Conservation (phyloP, 2,329 filamentous ascomycete genomes). For the Xylariomycetidae sp. region DNA sequence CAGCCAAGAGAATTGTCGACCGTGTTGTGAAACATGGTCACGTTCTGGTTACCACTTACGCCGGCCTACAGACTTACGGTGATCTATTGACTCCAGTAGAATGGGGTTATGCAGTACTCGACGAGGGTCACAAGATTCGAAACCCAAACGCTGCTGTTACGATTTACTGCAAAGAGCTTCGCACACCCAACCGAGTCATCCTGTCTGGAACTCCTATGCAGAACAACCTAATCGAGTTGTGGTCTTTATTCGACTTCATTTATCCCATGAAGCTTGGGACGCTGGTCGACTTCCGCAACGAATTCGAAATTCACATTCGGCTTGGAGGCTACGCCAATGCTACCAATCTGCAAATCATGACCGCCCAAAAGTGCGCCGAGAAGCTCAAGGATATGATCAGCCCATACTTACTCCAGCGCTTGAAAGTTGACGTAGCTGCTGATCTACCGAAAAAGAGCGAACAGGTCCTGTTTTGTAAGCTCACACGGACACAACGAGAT, state of each 20-base stretch:
- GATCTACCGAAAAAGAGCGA: conserved; percentile 95
- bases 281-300: conserved; percentile 79
- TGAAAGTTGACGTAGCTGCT: conserved; percentile 89
- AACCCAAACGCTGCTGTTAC: conserved; percentile 95
- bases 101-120: conserved; percentile 91
- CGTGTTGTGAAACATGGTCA: conserved; percentile 80
- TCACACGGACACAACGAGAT: conserved; percentile 71
- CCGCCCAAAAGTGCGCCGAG: conserved; percentile 88
- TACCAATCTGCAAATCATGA: conserved; percentile 88
- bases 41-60: conserved; percentile 91
- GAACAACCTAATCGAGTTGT: conserved; percentile 18
- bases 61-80: conserved; percentile 87
- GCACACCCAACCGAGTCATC: conserved; percentile 85
- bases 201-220: conserved; percentile 76
- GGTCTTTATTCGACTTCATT: conserved; percentile 81
- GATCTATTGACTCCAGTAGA: conserved; percentile 74
- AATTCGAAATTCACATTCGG: conserved; percentile 91
- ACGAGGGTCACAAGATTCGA: conserved; percentile 96
- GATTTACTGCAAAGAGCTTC: conserved; percentile 88
- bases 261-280: conserved; percentile 94
- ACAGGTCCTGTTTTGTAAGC: conserved; percentile 90
- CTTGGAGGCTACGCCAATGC: conserved; percentile 94
- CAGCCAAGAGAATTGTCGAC: conserved; percentile 75
- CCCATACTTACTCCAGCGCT: conserved; percentile 83
- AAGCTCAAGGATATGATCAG: conserved; percentile 90